Evolutionary conservation across 345 rosid genomes (phyloP), one percentile per base, ranked within the genome.

Genomic region (Adansonia digitata): DNA sequence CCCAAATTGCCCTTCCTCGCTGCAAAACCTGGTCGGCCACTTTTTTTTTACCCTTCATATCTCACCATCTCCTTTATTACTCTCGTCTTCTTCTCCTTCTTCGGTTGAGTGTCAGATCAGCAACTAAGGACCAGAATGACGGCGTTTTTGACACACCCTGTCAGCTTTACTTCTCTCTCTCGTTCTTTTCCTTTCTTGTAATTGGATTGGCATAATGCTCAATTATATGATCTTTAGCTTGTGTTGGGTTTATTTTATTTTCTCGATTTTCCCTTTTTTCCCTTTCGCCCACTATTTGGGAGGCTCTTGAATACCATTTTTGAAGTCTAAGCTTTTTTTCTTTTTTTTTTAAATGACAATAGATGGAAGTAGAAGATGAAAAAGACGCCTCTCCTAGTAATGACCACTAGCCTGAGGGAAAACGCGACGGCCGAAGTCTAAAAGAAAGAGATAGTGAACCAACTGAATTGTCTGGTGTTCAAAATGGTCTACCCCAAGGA

Each of bases 361-460:
- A 79, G 74, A 88, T 79, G 74, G 88, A 84, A 17, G 83, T 81
- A 48, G 83, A 62, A 65, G 88, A 84, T 11, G 84, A 56, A 56
- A 24, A 84, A 48, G 82, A 56, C 24, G 61, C 73, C 48, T 17
- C 46, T 7, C 74, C 62, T 72, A 71, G 81, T 68, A 77, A 77
- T 72, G 84, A 81, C 59, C 84, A 71, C 67, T 53, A 77, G 29
- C 63, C 80, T 34, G 83, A 81, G 65, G 78, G 62, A 48, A 81
- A 80, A 76, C 63, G 78, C 18, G 42, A 15, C 7, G 29, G 22
- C 35, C 53, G 43, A 48, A 46, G 35, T 63, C 61, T 72, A 71
- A 76, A 66, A 26, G 80, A 84, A 59, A 78, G 59, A 70, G 79
- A 84, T 45, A 77, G 45, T 49, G 75, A 48, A 43, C 48, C 52